Evolutionary conservation across 1,139 yeast species (phyloP), one percentile per base, ranked within the genome.

Genomic region (Taphrina communis): DNA sequence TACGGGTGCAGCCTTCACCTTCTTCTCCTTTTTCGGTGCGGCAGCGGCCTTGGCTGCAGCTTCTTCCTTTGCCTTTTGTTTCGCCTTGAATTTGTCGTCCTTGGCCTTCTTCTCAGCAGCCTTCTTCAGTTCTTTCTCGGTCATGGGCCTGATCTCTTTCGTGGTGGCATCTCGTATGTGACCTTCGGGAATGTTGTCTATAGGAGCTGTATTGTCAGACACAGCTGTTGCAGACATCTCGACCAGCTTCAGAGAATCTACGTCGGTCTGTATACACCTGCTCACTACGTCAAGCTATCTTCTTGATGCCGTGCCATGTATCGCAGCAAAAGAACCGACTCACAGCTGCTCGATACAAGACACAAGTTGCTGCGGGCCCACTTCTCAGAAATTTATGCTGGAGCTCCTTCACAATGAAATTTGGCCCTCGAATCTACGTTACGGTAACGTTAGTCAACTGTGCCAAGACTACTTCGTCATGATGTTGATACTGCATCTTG

Each of bases 91-190:
- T 78, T 93, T 94, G 77, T 97, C 97, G 77, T 92, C 82, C 79
- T 94, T 94, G 82, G 94, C 99, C 68, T 97, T 97, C 85, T 93
- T 93, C 83, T 93, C 93, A 77, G 88, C 87, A 81, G 94, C 99
- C 78, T 92, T 93, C 79, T 93, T 97, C 70, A 93, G 41, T 52
- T 66, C 63, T 55, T 59, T 66, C n/a, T 56, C 69, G 38, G 69
- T 59, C 69, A 55, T 70, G 35, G 51, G 58, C 63, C 63, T 46
- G 53, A 63, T 53, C 38, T 63, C 67, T 21, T 57, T 57, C n/a
- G 67, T 63, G 12, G 60, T 63, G 12, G 61, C 67, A 55, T 63
- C 67, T 44, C 59, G 59, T 12, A 63, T 44, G 46, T 44, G 59
- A 44, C 67, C 67, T 55, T 63, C 61, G 31, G 67, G 67, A 1